Percentiles rank a stretch among this genome's conserved stretches.
Conservation (phyloP, 345 rosid genomes). For the Anastatica hierochuntica region DNA sequence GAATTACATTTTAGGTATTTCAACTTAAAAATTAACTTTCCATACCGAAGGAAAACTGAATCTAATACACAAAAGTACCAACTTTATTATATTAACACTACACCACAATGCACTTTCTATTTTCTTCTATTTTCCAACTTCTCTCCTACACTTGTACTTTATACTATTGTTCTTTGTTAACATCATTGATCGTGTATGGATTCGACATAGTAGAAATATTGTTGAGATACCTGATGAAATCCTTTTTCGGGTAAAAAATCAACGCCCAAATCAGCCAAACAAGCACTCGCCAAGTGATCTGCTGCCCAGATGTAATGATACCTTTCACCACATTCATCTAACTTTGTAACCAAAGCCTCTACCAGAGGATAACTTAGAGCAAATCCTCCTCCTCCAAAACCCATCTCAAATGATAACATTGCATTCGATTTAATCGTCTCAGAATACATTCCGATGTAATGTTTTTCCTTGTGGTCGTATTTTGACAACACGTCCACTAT, state of each 20-base stretch:
- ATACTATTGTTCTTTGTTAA: too few relatives aligned
- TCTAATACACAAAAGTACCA: too few relatives aligned
- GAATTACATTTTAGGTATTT: too few relatives aligned
- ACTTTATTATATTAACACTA: too few relatives aligned
- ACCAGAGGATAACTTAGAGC: constrained; percentile 52
- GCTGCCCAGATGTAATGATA: constrained; percentile 27
- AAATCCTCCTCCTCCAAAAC: constrained; percentile 61
- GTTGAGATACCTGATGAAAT: constrained; percentile 59
- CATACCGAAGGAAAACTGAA: too few relatives aligned
- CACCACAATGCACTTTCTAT: too few relatives aligned
- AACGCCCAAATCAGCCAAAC: constrained; percentile 47
- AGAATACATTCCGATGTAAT: constrained; percentile 55
- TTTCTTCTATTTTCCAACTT: too few relatives aligned
- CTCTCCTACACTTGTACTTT: too few relatives aligned
- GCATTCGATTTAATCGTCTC: constrained; percentile 27
- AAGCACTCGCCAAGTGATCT: constrained; percentile 30
- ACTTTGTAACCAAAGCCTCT: constrained; percentile 27
- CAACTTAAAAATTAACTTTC: too few relatives aligned
- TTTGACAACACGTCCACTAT: constrained; percentile 33
- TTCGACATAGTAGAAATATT: too few relatives aligned
- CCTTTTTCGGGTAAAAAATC: constrained; percentile 35
- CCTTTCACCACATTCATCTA: too few relatives aligned
- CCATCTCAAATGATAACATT: constrained; percentile 46
- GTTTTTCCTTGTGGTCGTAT: constrained; percentile 42
- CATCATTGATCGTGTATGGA: too few relatives aligned